Evolutionary conservation across 116 monocot species (phyloP).

Genomic region (Trichopus zeylanicus): DNA sequence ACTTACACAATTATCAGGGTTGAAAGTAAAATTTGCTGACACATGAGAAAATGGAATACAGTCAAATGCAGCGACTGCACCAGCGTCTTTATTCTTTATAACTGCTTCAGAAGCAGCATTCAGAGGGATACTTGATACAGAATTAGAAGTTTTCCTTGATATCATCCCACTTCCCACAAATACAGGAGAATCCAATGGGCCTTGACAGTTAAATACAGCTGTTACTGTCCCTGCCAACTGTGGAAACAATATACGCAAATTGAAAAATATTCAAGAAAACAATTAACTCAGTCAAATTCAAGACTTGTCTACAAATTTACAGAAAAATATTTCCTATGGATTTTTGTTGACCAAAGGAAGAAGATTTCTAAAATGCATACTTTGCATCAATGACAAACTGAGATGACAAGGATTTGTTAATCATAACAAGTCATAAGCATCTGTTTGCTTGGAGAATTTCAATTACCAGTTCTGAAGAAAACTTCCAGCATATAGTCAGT

Average conservation of each 20-base stretch:
- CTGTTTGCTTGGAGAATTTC: too few species aligned
- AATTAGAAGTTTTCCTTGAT: slow-evolving; percentile 70
- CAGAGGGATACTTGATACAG: slow-evolving; percentile 31
- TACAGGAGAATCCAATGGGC: slow-evolving; percentile 85
- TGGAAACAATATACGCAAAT: slow-evolving; percentile 6
- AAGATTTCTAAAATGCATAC: too few species aligned
- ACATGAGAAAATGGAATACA: slow-evolving; percentile 88
- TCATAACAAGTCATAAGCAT: too few species aligned
- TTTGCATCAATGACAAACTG: too few species aligned
- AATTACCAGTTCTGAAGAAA: too few species aligned
- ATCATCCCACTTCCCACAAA: slow-evolving; percentile 96
- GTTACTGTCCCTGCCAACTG: slow-evolving; percentile 95
- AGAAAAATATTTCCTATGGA: too few species aligned
- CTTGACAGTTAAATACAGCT: slow-evolving; percentile 98
- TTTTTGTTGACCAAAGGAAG: too few species aligned
- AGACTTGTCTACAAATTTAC: too few species aligned
- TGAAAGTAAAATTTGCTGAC: slow-evolving; percentile 96
- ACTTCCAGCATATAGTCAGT: too few species aligned
- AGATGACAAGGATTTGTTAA: too few species aligned
- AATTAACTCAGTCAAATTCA: not conserved
- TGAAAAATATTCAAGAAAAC: not conserved
- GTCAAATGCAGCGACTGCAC: slow-evolving; percentile 97
- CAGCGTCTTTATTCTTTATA: slow-evolving; percentile 75
- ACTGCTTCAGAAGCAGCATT: slow-evolving; percentile 84
- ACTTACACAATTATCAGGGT: slow-evolving; percentile 95